Conservation (phyloP, 257 asterid genomes). For the Nicotiana obtusifolia region DNA sequence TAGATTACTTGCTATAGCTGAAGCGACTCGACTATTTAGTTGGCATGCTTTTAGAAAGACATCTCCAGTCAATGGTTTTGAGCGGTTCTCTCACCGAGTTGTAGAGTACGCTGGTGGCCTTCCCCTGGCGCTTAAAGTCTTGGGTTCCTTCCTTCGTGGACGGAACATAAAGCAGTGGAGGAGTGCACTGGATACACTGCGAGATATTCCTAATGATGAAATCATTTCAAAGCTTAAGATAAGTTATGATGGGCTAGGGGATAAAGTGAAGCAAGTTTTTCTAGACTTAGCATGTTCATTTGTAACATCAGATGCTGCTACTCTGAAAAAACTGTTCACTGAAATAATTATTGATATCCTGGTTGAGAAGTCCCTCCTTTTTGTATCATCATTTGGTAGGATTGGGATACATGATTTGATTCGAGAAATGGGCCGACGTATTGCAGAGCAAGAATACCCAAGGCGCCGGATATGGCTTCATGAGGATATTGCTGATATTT, state of each 20-base stretch:
- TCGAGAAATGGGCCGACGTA: conserved; percentile 16
- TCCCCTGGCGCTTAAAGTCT: conserved; percentile 19
- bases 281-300: conserved; percentile 14
- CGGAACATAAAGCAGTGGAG: background rate
- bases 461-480: background rate
- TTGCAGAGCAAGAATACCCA: conserved; percentile 5
- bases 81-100: background rate
- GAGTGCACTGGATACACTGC: conserved; percentile 1
- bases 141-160: conserved; percentile 4
- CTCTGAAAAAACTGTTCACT: background rate
- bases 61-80: background rate
- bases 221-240: conserved; percentile 10
- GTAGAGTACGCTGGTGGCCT: conserved; percentile 13
- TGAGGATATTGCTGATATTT: background rate
- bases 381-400: background rate
- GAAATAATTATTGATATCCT: conserved; percentile 1
- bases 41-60: conserved; percentile 8
- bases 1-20: background rate
- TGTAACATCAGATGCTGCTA: background rate
- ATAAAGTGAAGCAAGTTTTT: conserved; percentile 6
- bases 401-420: conserved; percentile 8
- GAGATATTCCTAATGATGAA: conserved; percentile 8
- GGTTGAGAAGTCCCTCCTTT: conserved; percentile 9
- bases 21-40: background rate
- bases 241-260: conserved; percentile 15